These are phyloP conservation scores for Amylostereum areolatum DNA, from an alignment of 1,284 basidiomycete species.

Conservation along the genomic window DNA sequence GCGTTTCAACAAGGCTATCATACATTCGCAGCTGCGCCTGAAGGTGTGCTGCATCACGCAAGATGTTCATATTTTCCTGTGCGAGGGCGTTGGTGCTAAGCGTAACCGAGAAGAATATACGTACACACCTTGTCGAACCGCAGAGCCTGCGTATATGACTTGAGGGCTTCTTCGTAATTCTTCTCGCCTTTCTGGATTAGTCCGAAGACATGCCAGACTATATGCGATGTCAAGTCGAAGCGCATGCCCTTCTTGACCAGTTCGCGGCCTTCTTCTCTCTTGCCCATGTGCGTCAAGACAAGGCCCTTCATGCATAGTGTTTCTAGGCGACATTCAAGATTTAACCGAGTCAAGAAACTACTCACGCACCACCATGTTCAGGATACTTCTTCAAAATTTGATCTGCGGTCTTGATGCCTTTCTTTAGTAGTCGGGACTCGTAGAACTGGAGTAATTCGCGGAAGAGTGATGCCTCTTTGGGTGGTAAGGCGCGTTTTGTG, in stretches of 20 bases:
- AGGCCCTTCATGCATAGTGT: slow-evolving; percentile 94
- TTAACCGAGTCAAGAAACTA: slow-evolving; percentile 8
- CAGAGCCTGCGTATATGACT: slow-evolving; percentile 79
- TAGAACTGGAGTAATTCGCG: slow-evolving; percentile 87
- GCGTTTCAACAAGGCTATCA: slow-evolving; percentile 76
- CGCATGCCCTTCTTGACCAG: slow-evolving; percentile 87
- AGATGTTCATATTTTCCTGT: slow-evolving; percentile 90
- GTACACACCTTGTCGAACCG: slow-evolving; percentile 79
- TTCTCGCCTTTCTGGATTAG: slow-evolving; percentile 89
- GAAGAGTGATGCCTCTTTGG: slow-evolving; percentile 86
- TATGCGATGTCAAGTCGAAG: slow-evolving; percentile 88
- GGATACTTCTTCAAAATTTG: slow-evolving; percentile 94
- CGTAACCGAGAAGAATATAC: neutral
- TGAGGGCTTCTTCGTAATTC: slow-evolving; percentile 86
- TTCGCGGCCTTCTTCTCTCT: slow-evolving; percentile 79
- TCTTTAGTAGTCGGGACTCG: slow-evolving; percentile 87
- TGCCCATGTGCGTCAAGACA: slow-evolving; percentile 78
- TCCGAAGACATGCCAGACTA: slow-evolving; percentile 98
- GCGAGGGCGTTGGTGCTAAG: slow-evolving; percentile 1
- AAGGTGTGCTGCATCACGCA: slow-evolving; percentile 87
- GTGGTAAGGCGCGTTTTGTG: slow-evolving; percentile 54
- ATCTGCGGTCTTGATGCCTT: slow-evolving; percentile 89
- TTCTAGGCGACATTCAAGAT: slow-evolving; percentile 43
- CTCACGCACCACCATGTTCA: slow-evolving; percentile 81
- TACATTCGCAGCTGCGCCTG: slow-evolving; percentile 89